Conservation (phyloP, 305 asterid genomes). For the Rubia tinctorum region DNA sequence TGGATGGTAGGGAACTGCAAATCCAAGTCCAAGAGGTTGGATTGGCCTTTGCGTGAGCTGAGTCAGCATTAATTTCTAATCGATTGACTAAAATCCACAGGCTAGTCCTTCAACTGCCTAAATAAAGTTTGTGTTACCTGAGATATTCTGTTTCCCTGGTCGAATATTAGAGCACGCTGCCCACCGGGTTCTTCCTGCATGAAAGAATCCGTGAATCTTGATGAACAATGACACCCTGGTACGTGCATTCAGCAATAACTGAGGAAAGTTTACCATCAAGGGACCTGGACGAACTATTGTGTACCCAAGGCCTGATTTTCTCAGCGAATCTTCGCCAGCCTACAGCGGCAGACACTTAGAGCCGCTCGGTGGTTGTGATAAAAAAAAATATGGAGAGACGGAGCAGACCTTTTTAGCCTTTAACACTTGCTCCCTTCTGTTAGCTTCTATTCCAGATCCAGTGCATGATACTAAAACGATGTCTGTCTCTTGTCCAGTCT, state of each 20-base stretch:
- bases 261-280: slow-evolving; percentile 53
- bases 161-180: slow-evolving; percentile 92
- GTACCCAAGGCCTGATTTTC: slow-evolving; percentile 96
- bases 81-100: too few relatives aligned
- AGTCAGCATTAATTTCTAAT: too few relatives aligned
- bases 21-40: too few relatives aligned
- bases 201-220: not conserved
- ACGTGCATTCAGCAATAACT: not conserved
- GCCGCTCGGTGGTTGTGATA: too few relatives aligned
- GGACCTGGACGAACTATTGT: slow-evolving; percentile 97
- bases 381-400: slow-evolving; percentile 4
- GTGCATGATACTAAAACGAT: slow-evolving; percentile 92
- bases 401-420: slow-evolving; percentile 79
- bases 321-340: slow-evolving; percentile 94
- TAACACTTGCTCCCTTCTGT: slow-evolving; percentile 85
- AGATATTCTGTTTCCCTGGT: slow-evolving; percentile 96
- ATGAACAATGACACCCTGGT: too few relatives aligned
- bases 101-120: too few relatives aligned
- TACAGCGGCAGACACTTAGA: slow-evolving; percentile 25
- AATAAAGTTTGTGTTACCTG: slow-evolving; percentile 43
- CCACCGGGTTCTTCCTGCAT: slow-evolving; percentile 99
- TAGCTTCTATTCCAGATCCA: slow-evolving; percentile 82
- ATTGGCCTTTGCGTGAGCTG: too few relatives aligned
- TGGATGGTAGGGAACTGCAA: too few relatives aligned
- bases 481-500: slow-evolving; percentile 99